Conservation (phyloP, 2,329 filamentous ascomycete species). For the Tricladium varicosporioides region DNA sequence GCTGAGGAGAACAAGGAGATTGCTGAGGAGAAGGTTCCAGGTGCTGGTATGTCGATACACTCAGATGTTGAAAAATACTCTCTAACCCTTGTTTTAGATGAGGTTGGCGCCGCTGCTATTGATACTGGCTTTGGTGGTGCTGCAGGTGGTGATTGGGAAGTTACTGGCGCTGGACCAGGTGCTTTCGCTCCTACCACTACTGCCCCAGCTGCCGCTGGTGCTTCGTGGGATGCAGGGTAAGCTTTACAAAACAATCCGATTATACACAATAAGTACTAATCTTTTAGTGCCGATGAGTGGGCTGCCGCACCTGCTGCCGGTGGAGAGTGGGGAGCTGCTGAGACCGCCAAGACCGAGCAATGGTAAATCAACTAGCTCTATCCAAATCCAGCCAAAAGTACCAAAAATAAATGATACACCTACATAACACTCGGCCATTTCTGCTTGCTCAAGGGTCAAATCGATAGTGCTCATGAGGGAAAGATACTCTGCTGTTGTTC, state of each 20-base stretch:
- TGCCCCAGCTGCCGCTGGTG: conserved; percentile 57
- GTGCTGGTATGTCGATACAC: conserved; percentile 41
- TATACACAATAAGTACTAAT: not conserved
- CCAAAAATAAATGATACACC: conserved; percentile 22
- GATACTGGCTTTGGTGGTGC: conserved; percentile 71
- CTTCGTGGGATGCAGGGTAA: conserved; percentile 59
- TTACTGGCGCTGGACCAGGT: conserved; percentile 60
- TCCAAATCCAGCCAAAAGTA: conserved; percentile 7
- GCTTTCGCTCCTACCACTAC: conserved; percentile 51
- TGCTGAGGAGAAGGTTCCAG: conserved; percentile 87
- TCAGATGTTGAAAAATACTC: not conserved
- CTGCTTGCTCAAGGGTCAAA: conserved; percentile 43
- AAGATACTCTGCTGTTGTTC: conserved; percentile 78
- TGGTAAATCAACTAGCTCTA: conserved; percentile 30
- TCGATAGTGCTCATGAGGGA: conserved; percentile 95
- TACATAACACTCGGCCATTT: conserved; percentile 14
- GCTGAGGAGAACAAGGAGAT: conserved; percentile 98
- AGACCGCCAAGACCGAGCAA: conserved; percentile 48
- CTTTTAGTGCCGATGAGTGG: conserved; percentile 43
- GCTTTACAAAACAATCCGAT: not conserved
- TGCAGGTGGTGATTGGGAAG: conserved; percentile 70
- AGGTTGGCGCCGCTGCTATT: conserved; percentile 65
- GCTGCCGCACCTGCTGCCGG: conserved; percentile 42
- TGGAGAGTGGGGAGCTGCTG: conserved; percentile 49
- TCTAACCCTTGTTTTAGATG: conserved; percentile 9